These are phyloP conservation scores for Davidsoniella neocaledoniae DNA, from an alignment of 2,329 filamentous ascomycete genomes.

Conservation along the genomic window DNA sequence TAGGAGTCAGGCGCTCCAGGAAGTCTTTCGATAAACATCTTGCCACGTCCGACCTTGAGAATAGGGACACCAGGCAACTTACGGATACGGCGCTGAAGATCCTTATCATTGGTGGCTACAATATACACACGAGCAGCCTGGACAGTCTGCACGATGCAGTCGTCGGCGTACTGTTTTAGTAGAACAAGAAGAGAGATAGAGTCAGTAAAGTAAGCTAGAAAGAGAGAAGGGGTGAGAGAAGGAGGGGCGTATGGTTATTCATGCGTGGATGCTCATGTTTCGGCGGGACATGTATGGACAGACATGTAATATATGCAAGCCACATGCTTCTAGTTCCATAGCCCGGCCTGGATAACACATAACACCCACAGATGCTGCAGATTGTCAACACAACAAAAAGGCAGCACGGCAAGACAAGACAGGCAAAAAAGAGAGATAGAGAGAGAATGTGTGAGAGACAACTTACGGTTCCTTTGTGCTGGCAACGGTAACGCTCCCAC, in stretches of 20 bases:
- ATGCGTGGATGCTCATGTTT: too few relatives aligned
- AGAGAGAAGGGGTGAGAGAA: neutral
- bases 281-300: too few relatives aligned
- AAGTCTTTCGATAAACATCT: conserved; percentile 86
- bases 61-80: conserved; percentile 54
- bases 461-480: conserved; percentile 55
- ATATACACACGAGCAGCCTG: conserved; percentile 63
- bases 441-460: neutral
- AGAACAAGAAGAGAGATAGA: neutral
- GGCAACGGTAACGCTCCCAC: conserved; percentile 72
- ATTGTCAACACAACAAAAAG: too few relatives aligned
- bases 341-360: too few relatives aligned
- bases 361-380: too few relatives aligned
- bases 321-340: too few relatives aligned
- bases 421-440: neutral
- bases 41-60: conserved; percentile 70
- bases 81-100: conserved; percentile 64
- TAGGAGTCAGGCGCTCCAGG: conserved; percentile 58
- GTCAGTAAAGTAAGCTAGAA: neutral
- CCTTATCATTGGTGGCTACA: conserved; percentile 61
- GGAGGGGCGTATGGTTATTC: too few relatives aligned
- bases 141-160: conserved; percentile 64
- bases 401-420: neutral
- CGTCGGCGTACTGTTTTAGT: conserved; percentile 46
- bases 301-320: too few relatives aligned